A percentile compares a stretch with the other conserved stretches of the same genome.
phyloP scores from a whole-genome alignment of 139 green algal genomes.

The Deuterostichococcus epilithicus region DNA sequence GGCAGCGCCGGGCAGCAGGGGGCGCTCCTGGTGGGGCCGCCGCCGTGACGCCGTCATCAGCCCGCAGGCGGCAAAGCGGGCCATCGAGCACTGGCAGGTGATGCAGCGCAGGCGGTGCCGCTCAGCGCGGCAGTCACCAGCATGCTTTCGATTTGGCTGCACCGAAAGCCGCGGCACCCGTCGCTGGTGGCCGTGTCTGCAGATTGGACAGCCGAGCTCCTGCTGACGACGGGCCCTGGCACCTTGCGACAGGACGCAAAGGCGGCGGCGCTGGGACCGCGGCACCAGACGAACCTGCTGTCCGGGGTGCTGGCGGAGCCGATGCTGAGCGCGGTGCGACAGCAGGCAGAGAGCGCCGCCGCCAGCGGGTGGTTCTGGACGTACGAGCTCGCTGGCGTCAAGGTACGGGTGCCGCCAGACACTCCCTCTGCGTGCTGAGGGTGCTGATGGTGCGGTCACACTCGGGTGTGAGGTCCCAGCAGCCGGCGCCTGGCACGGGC shows the following conservation, averaged over 20 bases:
- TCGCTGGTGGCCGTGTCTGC: too few relatives aligned
- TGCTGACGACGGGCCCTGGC: too few relatives aligned
- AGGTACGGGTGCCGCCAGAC: not conserved
- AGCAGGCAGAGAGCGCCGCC: conserved; percentile 42
- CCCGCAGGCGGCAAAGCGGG: conserved; percentile 6
- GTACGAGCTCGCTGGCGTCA: conserved; percentile 16
- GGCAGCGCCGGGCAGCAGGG: too few relatives aligned
- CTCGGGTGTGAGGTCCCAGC: not conserved
- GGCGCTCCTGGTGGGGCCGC: not conserved
- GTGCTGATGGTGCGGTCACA: not conserved
- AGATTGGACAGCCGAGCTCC: too few relatives aligned
- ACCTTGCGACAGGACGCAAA: conserved; percentile 69
- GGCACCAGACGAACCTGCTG: conserved; percentile 31
- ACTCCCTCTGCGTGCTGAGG: not conserved
- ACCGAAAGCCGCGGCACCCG: too few relatives aligned
- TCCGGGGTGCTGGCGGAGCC: conserved; percentile 47
- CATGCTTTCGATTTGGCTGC: too few relatives aligned
- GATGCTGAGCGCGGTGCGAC: conserved; percentile 41
- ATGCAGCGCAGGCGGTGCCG: too few relatives aligned
- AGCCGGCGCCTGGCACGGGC: not conserved
- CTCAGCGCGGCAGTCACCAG: too few relatives aligned
- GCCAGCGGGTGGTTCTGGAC: conserved; percentile 63
- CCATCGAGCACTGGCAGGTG: conserved; percentile 36
- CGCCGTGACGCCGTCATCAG: not conserved
- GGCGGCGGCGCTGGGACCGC: conserved; percentile 51